Percentiles rank a stretch among this genome's conserved stretches.
phyloP scores from a whole-genome alignment of 805 yeast species.

The Ogataea haglerorum region DNA sequence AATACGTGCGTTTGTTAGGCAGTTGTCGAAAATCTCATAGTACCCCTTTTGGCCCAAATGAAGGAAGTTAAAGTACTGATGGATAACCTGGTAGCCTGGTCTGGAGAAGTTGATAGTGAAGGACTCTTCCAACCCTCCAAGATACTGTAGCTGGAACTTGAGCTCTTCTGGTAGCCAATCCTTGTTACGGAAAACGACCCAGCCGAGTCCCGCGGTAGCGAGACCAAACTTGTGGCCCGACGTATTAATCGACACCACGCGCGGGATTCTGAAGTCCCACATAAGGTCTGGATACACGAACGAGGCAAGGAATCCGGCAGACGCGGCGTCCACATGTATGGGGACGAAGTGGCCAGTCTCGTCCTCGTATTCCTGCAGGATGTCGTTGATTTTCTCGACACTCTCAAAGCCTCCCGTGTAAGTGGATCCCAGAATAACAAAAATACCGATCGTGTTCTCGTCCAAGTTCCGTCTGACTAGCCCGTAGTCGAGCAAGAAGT shows the following conservation, averaged over 20 bases:
- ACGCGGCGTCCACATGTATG: constrained; percentile 92
- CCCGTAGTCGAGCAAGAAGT: constrained; percentile 61
- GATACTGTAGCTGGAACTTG: constrained; percentile 73
- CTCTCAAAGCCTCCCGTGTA: constrained; percentile 91
- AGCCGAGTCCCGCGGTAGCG: constrained; percentile 87
- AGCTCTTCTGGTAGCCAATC: constrained; percentile 64
- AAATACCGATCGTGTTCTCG: constrained; percentile 90
- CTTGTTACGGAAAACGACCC: constrained; percentile 80
- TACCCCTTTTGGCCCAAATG: constrained; percentile 73
- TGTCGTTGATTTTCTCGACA: constrained; percentile 54
- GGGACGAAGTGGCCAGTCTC: constrained; percentile 68
- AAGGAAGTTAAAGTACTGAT: constrained; percentile 80
- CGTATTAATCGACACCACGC: constrained; percentile 83
- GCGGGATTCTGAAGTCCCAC: constrained; percentile 79
- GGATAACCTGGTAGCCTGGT: constrained; percentile 88
- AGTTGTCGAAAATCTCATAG: constrained; percentile 53
- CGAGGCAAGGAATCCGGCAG: constrained; percentile 89
- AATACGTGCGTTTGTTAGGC: constrained; percentile 72
- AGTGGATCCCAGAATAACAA: constrained; percentile 85
- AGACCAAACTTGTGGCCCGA: constrained; percentile 94
- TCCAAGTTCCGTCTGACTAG: constrained; percentile 65
- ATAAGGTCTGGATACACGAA: constrained; percentile 67
- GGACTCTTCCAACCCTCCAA: constrained; percentile 87
- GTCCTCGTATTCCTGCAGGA: constrained; percentile 66
- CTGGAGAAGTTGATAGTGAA: constrained; percentile 86